A percentile compares a stretch with the other conserved stretches of the same genome.
phyloP scores from a whole-genome alignment of 176 grass and related monocot genomes.

The Triticum timopheevii region DNA sequence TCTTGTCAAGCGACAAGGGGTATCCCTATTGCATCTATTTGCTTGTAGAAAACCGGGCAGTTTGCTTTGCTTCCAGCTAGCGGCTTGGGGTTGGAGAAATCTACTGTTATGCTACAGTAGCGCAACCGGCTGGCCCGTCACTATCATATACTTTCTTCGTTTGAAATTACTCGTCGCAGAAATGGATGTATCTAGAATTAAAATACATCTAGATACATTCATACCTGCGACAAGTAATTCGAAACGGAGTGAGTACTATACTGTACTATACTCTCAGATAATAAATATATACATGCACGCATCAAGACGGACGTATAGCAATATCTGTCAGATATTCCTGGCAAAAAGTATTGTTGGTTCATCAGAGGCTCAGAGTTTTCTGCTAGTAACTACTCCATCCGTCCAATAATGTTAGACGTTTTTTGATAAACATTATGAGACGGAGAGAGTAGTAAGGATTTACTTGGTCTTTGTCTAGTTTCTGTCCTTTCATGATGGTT shows the following conservation, averaged over 20 bases:
- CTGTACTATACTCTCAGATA: background rate
- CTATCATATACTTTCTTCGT: too few relatives aligned
- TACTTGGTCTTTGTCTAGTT: slow-evolving; percentile 32
- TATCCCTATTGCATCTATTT: slow-evolving; percentile 50
- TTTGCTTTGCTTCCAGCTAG: slow-evolving; percentile 37
- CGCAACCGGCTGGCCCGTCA: slow-evolving; percentile 27
- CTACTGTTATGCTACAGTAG: slow-evolving; percentile 32
- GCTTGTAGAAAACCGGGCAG: slow-evolving; percentile 44
- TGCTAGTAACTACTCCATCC: background rate
- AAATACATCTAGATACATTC: too few relatives aligned
- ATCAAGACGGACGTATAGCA: background rate
- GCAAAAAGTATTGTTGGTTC: too few relatives aligned
- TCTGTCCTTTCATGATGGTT: background rate
- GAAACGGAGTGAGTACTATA: too few relatives aligned
- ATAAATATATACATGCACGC: background rate
- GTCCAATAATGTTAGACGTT: too few relatives aligned
- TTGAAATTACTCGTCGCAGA: too few relatives aligned
- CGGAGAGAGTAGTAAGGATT: background rate
- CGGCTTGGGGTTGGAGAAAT: slow-evolving; percentile 9
- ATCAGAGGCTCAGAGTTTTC: background rate
- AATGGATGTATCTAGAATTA: too few relatives aligned
- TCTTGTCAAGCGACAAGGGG: slow-evolving; percentile 68
- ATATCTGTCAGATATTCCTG: background rate
- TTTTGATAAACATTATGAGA: too few relatives aligned
- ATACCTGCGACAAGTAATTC: too few relatives aligned